Percentiles rank a stretch among this genome's conserved stretches.
Evolutionary conservation across 129 eudicot species (phyloP).

Genomic region (Helianthus tuberosus): DNA sequence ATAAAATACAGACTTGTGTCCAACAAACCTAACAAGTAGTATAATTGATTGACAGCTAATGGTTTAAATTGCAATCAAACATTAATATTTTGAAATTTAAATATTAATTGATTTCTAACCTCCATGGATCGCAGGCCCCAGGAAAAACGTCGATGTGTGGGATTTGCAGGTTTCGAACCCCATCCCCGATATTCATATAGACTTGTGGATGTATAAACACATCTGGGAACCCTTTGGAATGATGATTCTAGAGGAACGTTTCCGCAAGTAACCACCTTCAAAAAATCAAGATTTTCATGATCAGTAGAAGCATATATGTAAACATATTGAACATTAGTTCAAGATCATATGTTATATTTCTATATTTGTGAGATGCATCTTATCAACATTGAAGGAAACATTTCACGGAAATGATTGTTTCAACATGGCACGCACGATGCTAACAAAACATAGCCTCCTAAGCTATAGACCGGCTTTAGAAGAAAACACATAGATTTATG

Average conservation of each 20-base stretch:
- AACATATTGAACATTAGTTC: neutral
- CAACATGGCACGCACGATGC: neutral
- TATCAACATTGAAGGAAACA: neutral
- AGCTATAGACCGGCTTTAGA: neutral
- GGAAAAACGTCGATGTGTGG: conserved; percentile 66
- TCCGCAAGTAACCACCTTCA: conserved; percentile 77
- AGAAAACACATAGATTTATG: neutral
- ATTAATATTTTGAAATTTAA: neutral
- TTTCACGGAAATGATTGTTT: neutral
- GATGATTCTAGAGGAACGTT: conserved; percentile 73
- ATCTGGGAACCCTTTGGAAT: conserved; percentile 63
- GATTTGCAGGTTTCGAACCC: conserved; percentile 73
- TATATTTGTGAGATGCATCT: neutral
- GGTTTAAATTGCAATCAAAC: conserved; percentile 22
- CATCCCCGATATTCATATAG: conserved; percentile 70
- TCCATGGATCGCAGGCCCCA: conserved; percentile 76
- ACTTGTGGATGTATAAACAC: conserved; percentile 76
- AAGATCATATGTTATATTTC: neutral
- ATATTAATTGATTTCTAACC: conserved; percentile 39
- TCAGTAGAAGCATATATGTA: conserved; percentile 14
- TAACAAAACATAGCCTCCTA: neutral
- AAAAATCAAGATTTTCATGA: conserved; percentile 17
- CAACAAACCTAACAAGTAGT: conserved; percentile 27
- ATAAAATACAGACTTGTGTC: conserved; percentile 23
- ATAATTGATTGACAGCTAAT: conserved; percentile 23